Evolutionary conservation across 2,329 filamentous ascomycete genomes (phyloP).

Genomic region (Bretziella fagacearum): DNA sequence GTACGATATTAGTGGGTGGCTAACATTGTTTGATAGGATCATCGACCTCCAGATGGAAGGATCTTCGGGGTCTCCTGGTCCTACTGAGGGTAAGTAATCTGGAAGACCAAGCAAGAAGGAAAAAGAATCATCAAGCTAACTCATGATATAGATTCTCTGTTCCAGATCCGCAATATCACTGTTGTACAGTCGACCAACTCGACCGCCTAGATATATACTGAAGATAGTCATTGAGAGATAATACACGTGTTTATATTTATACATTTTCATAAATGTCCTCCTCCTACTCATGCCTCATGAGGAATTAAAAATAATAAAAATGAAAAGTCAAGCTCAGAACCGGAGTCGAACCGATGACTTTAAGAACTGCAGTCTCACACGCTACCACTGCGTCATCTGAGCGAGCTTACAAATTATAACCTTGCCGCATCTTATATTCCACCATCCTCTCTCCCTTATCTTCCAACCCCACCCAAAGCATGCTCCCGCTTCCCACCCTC

Average conservation of each 20-base stretch:
- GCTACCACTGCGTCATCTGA: constrained; percentile 13
- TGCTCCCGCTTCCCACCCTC: no score
- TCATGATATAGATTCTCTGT: constrained; percentile 1
- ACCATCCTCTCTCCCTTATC: background rate
- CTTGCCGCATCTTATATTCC: background rate
- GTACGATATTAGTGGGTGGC: background rate
- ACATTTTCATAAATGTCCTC: background rate
- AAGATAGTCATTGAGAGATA: no score
- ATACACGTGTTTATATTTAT: background rate
- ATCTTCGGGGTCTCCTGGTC: constrained; percentile 27
- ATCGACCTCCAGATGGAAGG: constrained; percentile 31
- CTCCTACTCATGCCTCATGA: background rate
- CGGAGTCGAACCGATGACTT: constrained; percentile 12
- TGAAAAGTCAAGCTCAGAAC: constrained; percentile 7
- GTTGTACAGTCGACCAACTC: background rate
- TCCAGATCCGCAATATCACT: constrained; percentile 5
- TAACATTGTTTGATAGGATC: constrained; percentile 21
- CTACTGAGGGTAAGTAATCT: constrained; percentile 16
- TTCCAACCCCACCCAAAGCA: background rate
- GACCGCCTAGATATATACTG: background rate
- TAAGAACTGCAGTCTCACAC: constrained; percentile 15
- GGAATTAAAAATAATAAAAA: background rate
- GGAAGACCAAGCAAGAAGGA: background rate
- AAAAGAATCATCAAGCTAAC: background rate
- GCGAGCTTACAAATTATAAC: background rate